Base-by-base conservation (phyloP, 805 yeast species). In the Zygosaccharomyces siamensis region DNA sequence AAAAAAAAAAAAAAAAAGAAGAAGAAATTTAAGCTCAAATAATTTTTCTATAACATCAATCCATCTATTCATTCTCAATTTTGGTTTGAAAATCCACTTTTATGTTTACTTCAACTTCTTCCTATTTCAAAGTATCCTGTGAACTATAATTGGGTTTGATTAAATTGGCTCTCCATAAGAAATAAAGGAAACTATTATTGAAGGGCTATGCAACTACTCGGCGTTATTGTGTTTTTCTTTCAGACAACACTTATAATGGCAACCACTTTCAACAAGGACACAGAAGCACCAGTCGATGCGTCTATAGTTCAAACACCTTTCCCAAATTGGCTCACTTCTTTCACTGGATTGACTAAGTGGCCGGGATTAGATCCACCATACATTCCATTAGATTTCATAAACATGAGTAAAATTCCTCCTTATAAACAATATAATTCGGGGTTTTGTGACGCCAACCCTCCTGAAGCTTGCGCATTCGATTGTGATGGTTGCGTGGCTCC, bases 341-440 rank as follows among this genome's bases (percentile, higher is more conserved):
- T 86, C 55, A 88, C 97, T 1, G 90, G 92, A 0, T 61, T 89
- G 45, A 67, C 56, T 0, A 74, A 75, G 46, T 90, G 98, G 98
- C 98, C 98, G 0, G 90, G 84, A 0, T 63, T 78, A 39, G 81
- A 82, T 46, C 97, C 97, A 3, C 97, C 97, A 0, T 90, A 87
- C 63, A 83, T 90, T 33, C 89, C 95, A 2, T 67, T 87, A 52
- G 86, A 81, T 56, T 84, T 83, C 56, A 79, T 88, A 51, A 78
- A 86, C 59, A 68, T 87, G 40, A 53, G 59, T 5, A 59, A 62
- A 24, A 71, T 87, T 21, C 87, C 88, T 3, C 58, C 66, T 5
- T 67, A 71, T 49, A 71, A 76, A 20, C 63, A 66, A 1, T 81
- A 85, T 57, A 55, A 63, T 7, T 80, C 77, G 48, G 89, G 89